Conservation (phyloP, 2,329 filamentous ascomycete species). For the Fusarium transvaalense region DNA sequence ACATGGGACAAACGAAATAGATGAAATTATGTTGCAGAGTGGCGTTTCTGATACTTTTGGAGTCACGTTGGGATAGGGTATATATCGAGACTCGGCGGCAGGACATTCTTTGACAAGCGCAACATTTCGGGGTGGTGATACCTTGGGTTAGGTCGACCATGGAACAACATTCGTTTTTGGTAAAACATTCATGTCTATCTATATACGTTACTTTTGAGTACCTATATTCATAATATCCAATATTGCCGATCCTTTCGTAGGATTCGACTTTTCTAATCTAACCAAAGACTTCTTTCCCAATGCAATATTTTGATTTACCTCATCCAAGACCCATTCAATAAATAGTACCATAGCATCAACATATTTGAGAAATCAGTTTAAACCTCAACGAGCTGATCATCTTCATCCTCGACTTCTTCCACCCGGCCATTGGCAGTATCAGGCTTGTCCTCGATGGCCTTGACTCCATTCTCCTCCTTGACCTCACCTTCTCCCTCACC, state of each 20-base stretch:
- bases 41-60: slow-evolving; percentile 36
- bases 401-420: slow-evolving; percentile 63
- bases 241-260: not conserved
- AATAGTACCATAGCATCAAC: not conserved
- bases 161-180: slow-evolving; percentile 34
- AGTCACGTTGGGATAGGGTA: slow-evolving; percentile 7
- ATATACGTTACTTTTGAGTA: slow-evolving; percentile 34
- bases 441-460: slow-evolving; percentile 51
- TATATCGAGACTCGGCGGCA: slow-evolving; percentile 2
- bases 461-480: slow-evolving; percentile 51
- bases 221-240: slow-evolving; percentile 23
- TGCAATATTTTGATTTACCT: not conserved
- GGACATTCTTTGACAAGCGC: slow-evolving; percentile 37
- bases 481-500: slow-evolving; percentile 55
- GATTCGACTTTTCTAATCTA: not conserved
- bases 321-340: not conserved
- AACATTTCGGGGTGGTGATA: slow-evolving; percentile 23
- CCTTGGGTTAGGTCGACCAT: slow-evolving; percentile 8
- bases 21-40: slow-evolving; percentile 1
- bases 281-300: not conserved
- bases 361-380: slow-evolving; percentile 44
- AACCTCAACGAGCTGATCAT: slow-evolving; percentile 68
- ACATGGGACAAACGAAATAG: slow-evolving; percentile 50
- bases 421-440: slow-evolving; percentile 57
- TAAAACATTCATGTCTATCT: slow-evolving; percentile 32